Conservation (phyloP, 495 filamentous ascomycete genomes). For the Aspergillus baeticus region DNA sequence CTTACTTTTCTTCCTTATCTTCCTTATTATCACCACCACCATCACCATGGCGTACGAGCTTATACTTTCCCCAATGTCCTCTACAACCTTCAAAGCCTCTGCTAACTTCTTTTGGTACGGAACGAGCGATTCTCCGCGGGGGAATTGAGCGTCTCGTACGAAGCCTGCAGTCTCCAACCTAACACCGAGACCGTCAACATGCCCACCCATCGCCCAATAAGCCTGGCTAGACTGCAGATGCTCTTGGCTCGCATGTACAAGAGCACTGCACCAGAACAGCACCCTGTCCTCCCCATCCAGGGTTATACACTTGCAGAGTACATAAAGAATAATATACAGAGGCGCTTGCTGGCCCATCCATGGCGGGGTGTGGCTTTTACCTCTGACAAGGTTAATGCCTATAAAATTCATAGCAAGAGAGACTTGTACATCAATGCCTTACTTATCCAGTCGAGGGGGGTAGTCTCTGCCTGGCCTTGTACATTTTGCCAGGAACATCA, state of each 20-base stretch:
- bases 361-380: neutral
- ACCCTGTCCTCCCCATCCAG: neutral
- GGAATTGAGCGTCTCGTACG: too few species aligned
- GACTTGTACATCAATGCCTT: slow-evolving; percentile 5
- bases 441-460: slow-evolving; percentile 6
- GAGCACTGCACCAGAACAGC: neutral
- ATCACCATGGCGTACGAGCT: slow-evolving; percentile 2
- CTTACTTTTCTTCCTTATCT: neutral
- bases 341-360: neutral
- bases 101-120: neutral
- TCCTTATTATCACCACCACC: neutral
- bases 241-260: neutral
- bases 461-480: neutral
- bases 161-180: too few species aligned
- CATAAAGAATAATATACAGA: neutral
- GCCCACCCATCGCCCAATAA: neutral
- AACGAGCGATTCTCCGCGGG: too few species aligned
- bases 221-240: neutral
- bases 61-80: neutral
- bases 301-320: neutral
- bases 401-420: neutral
- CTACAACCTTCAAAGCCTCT: neutral
- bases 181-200: neutral
- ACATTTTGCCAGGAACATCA: neutral
- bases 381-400: neutral